Percentiles rank a stretch among this genome's conserved stretches.
Conservation (phyloP, 345 rosid genomes). For the Gossypium sturtianum region DNA sequence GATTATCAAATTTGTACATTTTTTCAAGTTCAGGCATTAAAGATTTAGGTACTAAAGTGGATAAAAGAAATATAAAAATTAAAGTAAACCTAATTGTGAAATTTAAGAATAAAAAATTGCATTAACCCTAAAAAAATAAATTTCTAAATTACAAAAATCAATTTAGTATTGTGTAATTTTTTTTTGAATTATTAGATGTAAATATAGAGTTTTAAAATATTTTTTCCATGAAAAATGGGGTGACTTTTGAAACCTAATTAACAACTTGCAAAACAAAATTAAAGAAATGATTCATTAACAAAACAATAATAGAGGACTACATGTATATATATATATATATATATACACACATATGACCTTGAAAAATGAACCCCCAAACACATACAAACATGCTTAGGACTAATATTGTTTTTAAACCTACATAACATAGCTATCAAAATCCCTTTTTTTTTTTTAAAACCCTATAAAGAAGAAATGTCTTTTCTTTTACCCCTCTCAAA, state of each 20-base stretch:
- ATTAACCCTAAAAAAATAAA: too few relatives aligned
- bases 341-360: background rate
- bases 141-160: too few relatives aligned
- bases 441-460: background rate
- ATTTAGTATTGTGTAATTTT: too few relatives aligned
- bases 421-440: background rate
- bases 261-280: background rate
- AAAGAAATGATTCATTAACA: background rate
- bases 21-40: too few relatives aligned
- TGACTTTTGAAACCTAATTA: background rate
- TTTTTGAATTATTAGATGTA: too few relatives aligned
- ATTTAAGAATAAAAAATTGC: too few relatives aligned
- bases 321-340: background rate
- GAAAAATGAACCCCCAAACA: background rate
- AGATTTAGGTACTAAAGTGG: too few relatives aligned
- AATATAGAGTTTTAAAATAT: too few relatives aligned
- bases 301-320: background rate
- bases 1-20: too few relatives aligned
- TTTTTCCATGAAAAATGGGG: background rate
- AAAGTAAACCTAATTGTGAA: too few relatives aligned
- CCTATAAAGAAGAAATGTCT: background rate
- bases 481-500: background rate
- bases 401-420: constrained; percentile 12
- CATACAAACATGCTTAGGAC: constrained; percentile 1
- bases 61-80: too few relatives aligned